A percentile compares a stretch with the other conserved stretches of the same genome.
These are phyloP conservation scores for Daedaleopsis nitida DNA, from an alignment of 768 basidiomycete species.

Conservation along the genomic window DNA sequence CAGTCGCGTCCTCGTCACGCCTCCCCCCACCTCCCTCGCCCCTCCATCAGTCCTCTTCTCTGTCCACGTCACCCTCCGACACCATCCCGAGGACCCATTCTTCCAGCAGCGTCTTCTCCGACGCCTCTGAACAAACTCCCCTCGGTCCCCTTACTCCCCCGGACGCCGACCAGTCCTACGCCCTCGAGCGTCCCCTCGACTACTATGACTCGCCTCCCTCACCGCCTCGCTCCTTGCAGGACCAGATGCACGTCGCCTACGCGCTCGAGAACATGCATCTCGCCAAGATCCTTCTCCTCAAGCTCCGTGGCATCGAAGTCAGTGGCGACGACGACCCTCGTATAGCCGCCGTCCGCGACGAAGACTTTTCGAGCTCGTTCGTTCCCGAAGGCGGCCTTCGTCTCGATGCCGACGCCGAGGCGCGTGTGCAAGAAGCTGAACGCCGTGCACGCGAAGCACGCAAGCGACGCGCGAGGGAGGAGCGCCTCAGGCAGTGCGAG, in stretches of 20 bases:
- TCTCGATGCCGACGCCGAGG: constrained; percentile 45
- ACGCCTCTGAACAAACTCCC: constrained; percentile 27
- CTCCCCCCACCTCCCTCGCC: constrained; percentile 14
- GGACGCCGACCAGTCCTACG: constrained; percentile 26
- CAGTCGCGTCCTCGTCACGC: constrained; percentile 25
- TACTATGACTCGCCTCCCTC: constrained; percentile 49
- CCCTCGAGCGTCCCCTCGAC: constrained; percentile 31
- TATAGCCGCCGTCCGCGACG: constrained; percentile 58
- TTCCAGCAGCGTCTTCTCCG: constrained; percentile 26
- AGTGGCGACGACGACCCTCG: constrained; percentile 61
- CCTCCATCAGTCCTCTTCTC: constrained; percentile 2
- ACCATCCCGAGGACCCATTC: constrained; percentile 21
- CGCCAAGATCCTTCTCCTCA: constrained; percentile 64
- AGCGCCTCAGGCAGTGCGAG: constrained; percentile 27
- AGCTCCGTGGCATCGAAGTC: constrained; percentile 62
- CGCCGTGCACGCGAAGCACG: constrained; percentile 36
- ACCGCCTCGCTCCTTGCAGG: constrained; percentile 50
- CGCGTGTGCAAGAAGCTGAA: constrained; percentile 40
- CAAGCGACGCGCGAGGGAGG: constrained; percentile 34
- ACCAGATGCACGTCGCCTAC: constrained; percentile 69
- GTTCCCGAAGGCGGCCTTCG: constrained; percentile 39
- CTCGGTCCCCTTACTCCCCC: constrained; percentile 30
- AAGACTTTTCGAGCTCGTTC: constrained; percentile 44
- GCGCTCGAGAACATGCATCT: constrained; percentile 67
- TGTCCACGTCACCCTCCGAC: constrained; percentile 21